Base-by-base conservation (phyloP, 2,329 filamentous ascomycete species). In the Pseudocercospora vitis region DNA sequence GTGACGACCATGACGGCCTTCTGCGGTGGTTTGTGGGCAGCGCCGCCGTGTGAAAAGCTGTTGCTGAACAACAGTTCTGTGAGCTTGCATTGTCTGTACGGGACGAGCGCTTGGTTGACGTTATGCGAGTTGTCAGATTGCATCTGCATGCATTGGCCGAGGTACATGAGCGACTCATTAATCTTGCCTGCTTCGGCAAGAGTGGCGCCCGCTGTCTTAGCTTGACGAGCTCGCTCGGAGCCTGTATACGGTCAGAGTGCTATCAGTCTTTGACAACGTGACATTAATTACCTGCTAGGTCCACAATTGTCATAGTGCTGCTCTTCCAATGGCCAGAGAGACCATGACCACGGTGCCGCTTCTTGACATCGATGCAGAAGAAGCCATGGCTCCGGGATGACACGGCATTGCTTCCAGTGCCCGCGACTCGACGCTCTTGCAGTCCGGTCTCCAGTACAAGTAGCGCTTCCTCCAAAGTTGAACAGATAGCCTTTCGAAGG, bases 151-250 rank as follows among this genome's bases (percentile, higher is more conserved):
- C 94, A 99, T 68, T 97, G 94, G 0, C 94, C 94, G 1, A 99
- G 81, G 69, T 96, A 97, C 94, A 99, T 99, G 68, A 99, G 76
- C 67, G 89, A 95, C 72, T 96, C 91, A 67, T 99, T 99, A 70
- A 99, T 99, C 74, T 97, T 97, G 49, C 94, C 94, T 29, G 92
- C 94, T 74, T 99, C 94, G 0, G 88, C 92, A 11, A 99, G 81
- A 0, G 92, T 96, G 3, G 90, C 86, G 9, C 94, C 94, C 0
- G 91, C 88, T 0, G 94, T 97, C 78, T 96, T 96, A 21, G 94
- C 91, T 59, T 94, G 91, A 56, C 91, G 82, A 12, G 92, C 92
- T 56, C 94, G 85, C 73, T 99, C 94, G 57, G 94, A 97, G 11
- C 81, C 81, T 80, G 58, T 5, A 26, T 6, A 46, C 14, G 23